Base-by-base conservation (phyloP, 352 stramenopile species). In the Pythium aphanidermatum region DNA sequence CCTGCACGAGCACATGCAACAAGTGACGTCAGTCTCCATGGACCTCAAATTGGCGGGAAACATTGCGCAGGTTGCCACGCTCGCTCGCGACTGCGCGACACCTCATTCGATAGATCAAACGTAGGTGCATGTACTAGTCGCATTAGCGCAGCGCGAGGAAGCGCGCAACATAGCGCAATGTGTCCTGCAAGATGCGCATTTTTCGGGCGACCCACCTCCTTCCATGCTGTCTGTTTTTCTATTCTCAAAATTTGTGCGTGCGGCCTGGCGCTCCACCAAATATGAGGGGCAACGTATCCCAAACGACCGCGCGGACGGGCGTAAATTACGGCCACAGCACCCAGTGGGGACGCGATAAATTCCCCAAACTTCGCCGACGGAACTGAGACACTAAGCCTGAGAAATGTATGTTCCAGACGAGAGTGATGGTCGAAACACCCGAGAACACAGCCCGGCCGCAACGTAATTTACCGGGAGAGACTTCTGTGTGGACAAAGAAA, bases 191-290 rank as follows among this genome's bases (percentile, higher is more conserved):
- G 16, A 13, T 14, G 2, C 20, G 28, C 27, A 7, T 23, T 19
- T 13, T 2, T 20, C 1, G 3, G n/a, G 24, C 47, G 34, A 63
- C 56, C 24, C 30, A 68, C 59, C 59, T 61, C 54, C 54, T 43
- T 68, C 51, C 59, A 68, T 68, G 45, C 47, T 65, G 44, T 58
- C 42, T 35, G 36, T 23, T 62, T 51, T 40, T 49, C 39, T 17
- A 28, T 38, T 53, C 28, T 33, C 19, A 28, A 32, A 49, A 50
- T 59, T 51, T 50, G 29, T 47, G 34, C 36, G 34, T 51, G 48
- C 46, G 35, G 35, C 12, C 34, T 24, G 30, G 40, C 49, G 29
- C 39, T 51, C 35, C 35, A 55, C 46, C 46, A 55, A n/a, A n/a
- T n/a, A n/a, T n/a, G n/a, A n/a, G n/a, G n/a, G n/a, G n/a, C n/a